Percentiles rank a stretch among this genome's conserved stretches.
These are phyloP conservation scores for Angophora floribunda DNA, from an alignment of 345 rosid genomes.

Conservation along the genomic window DNA sequence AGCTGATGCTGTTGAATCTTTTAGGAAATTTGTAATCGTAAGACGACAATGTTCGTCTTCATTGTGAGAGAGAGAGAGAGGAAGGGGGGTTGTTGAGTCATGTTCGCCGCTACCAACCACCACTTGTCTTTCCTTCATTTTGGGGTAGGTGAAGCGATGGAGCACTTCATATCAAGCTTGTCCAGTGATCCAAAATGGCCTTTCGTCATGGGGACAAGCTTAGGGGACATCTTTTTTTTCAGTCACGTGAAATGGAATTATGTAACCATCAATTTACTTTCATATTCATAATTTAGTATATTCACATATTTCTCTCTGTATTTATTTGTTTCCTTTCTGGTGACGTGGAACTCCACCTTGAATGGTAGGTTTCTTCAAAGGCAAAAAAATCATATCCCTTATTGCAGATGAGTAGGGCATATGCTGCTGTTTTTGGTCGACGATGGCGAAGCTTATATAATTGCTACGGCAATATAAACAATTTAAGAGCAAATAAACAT, in stretches of 20 bases:
- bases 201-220: not conserved
- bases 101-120: conserved; percentile 18
- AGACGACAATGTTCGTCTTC: not conserved
- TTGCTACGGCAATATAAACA: not conserved
- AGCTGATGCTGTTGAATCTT: not conserved
- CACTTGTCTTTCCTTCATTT: not conserved
- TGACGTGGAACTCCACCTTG: not conserved
- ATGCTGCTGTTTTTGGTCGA: not conserved
- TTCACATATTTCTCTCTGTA: not conserved
- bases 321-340: not conserved
- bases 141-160: conserved; percentile 17
- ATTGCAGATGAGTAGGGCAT: not conserved
- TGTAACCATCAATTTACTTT: not conserved
- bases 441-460: not conserved
- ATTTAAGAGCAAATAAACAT: not conserved
- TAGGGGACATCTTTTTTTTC: not conserved
- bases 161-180: not conserved
- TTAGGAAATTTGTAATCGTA: not conserved
- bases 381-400: not conserved
- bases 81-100: conserved; percentile 4
- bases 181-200: not conserved
- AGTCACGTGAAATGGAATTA: not conserved
- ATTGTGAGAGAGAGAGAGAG: not conserved
- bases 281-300: not conserved
- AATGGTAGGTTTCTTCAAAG: not conserved